Percentiles rank a stretch among this genome's conserved stretches.
phyloP scores from a whole-genome alignment of 148 eudicot species.

The Oxyria digyna region DNA sequence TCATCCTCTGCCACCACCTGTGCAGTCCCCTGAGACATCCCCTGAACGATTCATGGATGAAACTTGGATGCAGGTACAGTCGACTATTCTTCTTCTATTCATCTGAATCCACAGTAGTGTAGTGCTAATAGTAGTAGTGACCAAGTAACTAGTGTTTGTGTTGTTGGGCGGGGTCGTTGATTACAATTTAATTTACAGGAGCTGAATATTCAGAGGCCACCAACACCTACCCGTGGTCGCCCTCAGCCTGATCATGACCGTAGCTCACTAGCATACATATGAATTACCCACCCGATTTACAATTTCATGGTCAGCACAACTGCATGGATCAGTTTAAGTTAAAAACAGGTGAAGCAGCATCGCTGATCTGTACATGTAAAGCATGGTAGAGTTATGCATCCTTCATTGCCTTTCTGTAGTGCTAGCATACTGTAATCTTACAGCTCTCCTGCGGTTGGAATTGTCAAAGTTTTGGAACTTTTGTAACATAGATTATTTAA shows the following conservation, averaged over 20 bases:
- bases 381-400: not conserved
- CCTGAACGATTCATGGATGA: constrained; percentile 69
- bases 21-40: constrained; percentile 84
- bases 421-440: too few relatives aligned
- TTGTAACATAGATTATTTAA: not conserved
- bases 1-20: constrained; percentile 90
- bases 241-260: constrained; percentile 79
- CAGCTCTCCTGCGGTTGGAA: too few relatives aligned
- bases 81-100: not conserved
- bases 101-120: too few relatives aligned
- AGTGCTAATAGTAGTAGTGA: not conserved
- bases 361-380: not conserved
- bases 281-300: constrained; percentile 7
- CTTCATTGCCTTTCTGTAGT: not conserved
- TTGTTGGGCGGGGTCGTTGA: too few relatives aligned
- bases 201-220: constrained; percentile 66
- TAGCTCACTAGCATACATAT: constrained; percentile 70
- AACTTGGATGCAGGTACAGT: constrained; percentile 84
- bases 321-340: not conserved
- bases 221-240: constrained; percentile 36
- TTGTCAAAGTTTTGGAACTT: not conserved
- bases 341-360: not conserved
- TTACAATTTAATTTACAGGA: too few relatives aligned
- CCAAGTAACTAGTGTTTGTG: too few relatives aligned
- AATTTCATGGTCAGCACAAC: not conserved